Evolutionary conservation across 2,329 filamentous ascomycete species (phyloP).

Genomic region (Periconia digitata): DNA sequence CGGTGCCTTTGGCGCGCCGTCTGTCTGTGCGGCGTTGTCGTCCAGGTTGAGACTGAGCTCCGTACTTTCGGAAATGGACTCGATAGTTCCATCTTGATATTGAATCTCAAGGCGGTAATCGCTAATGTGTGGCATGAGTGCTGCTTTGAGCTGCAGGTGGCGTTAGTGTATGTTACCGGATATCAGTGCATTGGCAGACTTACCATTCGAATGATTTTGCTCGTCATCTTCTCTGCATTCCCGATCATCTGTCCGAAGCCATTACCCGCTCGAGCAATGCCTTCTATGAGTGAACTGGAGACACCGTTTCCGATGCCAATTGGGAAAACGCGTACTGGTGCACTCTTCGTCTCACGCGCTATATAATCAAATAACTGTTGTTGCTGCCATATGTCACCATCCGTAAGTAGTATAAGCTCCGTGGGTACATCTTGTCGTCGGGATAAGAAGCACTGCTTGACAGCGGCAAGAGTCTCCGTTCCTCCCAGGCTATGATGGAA

Average conservation of each 20-base stretch:
- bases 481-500: slow-evolving; percentile 53
- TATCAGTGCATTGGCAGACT: not conserved
- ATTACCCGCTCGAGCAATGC: slow-evolving; percentile 57
- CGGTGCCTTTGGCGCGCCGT: slow-evolving; percentile 17
- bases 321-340: slow-evolving; percentile 55
- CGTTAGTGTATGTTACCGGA: not conserved
- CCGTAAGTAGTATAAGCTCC: slow-evolving; percentile 57
- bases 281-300: slow-evolving; percentile 60
- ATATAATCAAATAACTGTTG: slow-evolving; percentile 50
- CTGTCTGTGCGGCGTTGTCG: slow-evolving; percentile 5
- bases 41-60: slow-evolving; percentile 33
- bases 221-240: slow-evolving; percentile 64
- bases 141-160: slow-evolving; percentile 56
- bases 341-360: slow-evolving; percentile 41
- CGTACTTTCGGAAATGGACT: slow-evolving; percentile 53
- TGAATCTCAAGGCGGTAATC: slow-evolving; percentile 65
- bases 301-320: slow-evolving; percentile 57
- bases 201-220: slow-evolving; percentile 67
- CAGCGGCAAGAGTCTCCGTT: slow-evolving; percentile 52
- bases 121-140: slow-evolving; percentile 63
- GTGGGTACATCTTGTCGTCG: slow-evolving; percentile 46
- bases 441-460: slow-evolving; percentile 47
- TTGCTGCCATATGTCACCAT: slow-evolving; percentile 56
- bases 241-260: slow-evolving; percentile 62
- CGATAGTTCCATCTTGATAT: slow-evolving; percentile 60